Conservation (phyloP, 495 filamentous ascomycete species). For the Trichoderma erinaceum region DNA sequence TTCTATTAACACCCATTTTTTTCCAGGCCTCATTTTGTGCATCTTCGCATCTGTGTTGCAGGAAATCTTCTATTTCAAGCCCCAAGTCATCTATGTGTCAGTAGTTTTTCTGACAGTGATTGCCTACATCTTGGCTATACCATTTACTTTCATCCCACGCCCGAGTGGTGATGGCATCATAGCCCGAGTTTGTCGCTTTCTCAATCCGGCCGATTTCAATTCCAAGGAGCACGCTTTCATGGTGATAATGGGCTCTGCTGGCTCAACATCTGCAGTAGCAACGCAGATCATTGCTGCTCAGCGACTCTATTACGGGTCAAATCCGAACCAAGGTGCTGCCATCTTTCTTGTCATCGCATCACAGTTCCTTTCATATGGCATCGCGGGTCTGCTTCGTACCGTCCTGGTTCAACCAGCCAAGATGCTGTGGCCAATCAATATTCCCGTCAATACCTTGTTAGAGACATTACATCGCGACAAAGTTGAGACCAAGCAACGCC, state of each 20-base stretch:
- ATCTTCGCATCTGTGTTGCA: conserved; percentile 27
- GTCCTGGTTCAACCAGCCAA: conserved; percentile 49
- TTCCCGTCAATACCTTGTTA: conserved; percentile 37
- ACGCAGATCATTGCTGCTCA: conserved; percentile 38
- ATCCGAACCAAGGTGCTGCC: conserved; percentile 29
- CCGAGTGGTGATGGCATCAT: conserved; percentile 18
- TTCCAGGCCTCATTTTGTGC: conserved; percentile 28
- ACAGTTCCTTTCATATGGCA: conserved; percentile 48
- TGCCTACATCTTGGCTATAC: conserved; percentile 31
- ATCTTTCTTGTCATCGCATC: conserved; percentile 39
- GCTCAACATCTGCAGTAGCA: conserved; percentile 29
- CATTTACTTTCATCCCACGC: conserved; percentile 35
- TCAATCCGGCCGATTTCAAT: conserved; percentile 37
- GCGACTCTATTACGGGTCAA: conserved; percentile 39
- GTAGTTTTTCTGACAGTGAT: conserved; percentile 40
- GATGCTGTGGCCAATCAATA: conserved; percentile 39
- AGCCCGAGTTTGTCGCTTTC: conserved; percentile 25
- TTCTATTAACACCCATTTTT: neutral
- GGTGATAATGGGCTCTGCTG: conserved; percentile 38
- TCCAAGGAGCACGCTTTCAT: conserved; percentile 42
- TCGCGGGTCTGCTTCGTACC: conserved; percentile 47
- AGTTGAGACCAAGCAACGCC: conserved; percentile 30
- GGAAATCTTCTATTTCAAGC: conserved; percentile 44
- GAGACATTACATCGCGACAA: conserved; percentile 37
- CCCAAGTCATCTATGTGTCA: conserved; percentile 37